phyloP scores from a whole-genome alignment of 495 filamentous ascomycete species.

The Podospora conica region DNA sequence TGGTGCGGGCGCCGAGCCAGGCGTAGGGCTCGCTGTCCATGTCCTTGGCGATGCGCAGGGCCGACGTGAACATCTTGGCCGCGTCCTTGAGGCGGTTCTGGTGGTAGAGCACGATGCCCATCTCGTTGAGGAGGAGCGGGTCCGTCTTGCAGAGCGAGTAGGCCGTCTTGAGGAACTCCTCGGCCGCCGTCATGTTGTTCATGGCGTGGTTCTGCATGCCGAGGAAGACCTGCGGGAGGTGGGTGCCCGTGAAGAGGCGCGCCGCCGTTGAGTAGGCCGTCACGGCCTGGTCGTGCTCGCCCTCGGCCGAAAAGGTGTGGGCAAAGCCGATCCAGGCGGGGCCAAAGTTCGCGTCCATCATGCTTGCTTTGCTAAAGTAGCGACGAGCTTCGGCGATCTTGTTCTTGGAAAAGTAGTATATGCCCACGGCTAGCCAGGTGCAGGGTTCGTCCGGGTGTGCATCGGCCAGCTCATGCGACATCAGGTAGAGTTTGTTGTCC shows the following conservation, averaged over 20 bases:
- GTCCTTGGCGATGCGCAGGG: constrained; percentile 68
- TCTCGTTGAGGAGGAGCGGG: constrained; percentile 88
- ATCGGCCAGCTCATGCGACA: constrained; percentile 92
- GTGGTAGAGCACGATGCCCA: constrained; percentile 91
- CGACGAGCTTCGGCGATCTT: constrained; percentile 90
- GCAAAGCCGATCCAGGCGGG: constrained; percentile 99
- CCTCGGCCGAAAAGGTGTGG: constrained; percentile 99
- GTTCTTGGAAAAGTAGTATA: constrained; percentile 85
- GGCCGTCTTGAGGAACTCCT: constrained; percentile 88
- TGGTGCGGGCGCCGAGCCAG: constrained; percentile 82
- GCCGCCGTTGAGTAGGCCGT: constrained; percentile 96
- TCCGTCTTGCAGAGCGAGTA: constrained; percentile 71
- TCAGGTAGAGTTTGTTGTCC: constrained; percentile 82
- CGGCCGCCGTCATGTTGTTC: constrained; percentile 91
- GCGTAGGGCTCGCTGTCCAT: constrained; percentile 75
- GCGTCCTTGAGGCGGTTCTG: constrained; percentile 73
- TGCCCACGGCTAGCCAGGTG: constrained; percentile 88
- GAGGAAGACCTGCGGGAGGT: constrained; percentile 91
- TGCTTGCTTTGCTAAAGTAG: constrained; percentile 93
- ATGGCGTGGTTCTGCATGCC: constrained; percentile 97
- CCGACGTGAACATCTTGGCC: constrained; percentile 62
- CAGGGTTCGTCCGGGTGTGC: constrained; percentile 84
- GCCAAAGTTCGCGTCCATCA: constrained; percentile 96
- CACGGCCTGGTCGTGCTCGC: constrained; percentile 97
- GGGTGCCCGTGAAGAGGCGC: constrained; percentile 91